Evolutionary conservation across 225 moss, liverwort and hornwort genomes (phyloP).

Genomic region (Pleurozium schreberi): DNA sequence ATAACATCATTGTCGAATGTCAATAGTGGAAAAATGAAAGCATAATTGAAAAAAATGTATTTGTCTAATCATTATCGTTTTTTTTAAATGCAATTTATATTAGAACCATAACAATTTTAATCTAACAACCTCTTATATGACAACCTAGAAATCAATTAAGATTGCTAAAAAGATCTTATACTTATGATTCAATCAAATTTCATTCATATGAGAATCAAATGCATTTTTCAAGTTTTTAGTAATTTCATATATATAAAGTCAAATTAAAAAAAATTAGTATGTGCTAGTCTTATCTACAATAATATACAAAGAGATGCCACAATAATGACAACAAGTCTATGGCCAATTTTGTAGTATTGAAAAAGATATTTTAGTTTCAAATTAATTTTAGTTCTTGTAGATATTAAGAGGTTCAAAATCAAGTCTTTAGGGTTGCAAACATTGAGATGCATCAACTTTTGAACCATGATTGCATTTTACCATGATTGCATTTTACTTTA

Average conservation of each 20-base stretch:
- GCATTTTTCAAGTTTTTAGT: not conserved
- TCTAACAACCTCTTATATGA: fast-evolving
- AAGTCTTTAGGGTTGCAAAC: too few relatives aligned
- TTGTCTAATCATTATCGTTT: too few relatives aligned
- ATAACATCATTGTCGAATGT: not conserved
- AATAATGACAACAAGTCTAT: too few relatives aligned
- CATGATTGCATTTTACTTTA: too few relatives aligned
- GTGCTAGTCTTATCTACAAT: too few relatives aligned
- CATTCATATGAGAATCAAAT: not conserved
- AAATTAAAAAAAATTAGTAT: not conserved
- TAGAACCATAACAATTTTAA: too few relatives aligned
- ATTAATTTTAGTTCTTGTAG: too few relatives aligned
- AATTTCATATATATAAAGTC: not conserved
- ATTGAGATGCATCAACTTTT: not conserved
- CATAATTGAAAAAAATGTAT: too few relatives aligned
- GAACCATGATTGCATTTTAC: not conserved
- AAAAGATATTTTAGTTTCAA: too few relatives aligned
- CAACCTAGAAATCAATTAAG: not conserved
- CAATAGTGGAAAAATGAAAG: not conserved
- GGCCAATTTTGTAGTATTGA: not conserved
- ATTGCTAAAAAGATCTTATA: not conserved
- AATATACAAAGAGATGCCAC: not conserved
- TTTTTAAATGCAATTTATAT: too few relatives aligned
- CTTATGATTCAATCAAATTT: not conserved
- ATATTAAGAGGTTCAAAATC: not conserved